Evolutionary conservation across 2,329 filamentous ascomycete genomes (phyloP).

Genomic region (Botrytis galanthina): DNA sequence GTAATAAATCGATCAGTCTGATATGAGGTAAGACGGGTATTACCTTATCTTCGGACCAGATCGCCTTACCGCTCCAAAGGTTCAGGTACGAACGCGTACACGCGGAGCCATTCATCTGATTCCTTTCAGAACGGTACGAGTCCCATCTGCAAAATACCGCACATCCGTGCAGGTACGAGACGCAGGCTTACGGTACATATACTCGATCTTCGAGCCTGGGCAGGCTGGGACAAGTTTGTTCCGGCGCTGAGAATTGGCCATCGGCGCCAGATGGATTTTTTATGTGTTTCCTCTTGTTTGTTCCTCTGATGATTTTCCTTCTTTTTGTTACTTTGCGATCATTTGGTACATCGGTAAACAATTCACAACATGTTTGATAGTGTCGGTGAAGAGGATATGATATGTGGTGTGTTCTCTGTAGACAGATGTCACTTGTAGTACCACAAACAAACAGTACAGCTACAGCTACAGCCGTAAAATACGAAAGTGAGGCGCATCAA

Average conservation of each 20-base stretch:
- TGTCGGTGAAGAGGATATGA: background rate
- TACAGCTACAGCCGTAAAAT: background rate
- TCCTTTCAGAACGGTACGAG: background rate
- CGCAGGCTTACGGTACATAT: background rate
- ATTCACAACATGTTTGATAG: background rate
- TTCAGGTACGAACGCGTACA: constrained; percentile 15
- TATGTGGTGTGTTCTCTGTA: background rate
- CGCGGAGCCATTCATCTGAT: background rate
- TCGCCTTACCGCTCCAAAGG: background rate
- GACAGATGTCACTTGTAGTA: background rate
- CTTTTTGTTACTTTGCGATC: background rate
- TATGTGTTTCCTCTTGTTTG: background rate
- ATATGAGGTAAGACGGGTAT: constrained; percentile 13
- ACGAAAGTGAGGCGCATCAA: background rate
- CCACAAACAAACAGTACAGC: background rate
- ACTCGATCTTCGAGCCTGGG: background rate
- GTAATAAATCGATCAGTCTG: background rate
- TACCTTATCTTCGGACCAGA: background rate
- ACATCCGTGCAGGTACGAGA: constrained; percentile 6
- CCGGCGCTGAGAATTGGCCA: background rate
- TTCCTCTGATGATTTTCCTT: background rate
- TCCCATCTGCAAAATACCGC: background rate
- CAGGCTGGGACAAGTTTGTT: background rate
- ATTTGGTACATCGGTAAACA: background rate
- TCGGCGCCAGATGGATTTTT: background rate